Evolutionary conservation across 2,329 filamentous ascomycete species (phyloP), one percentile per base, ranked within the genome.

Genomic region (Gnomoniopsis smithogilvyi): DNA sequence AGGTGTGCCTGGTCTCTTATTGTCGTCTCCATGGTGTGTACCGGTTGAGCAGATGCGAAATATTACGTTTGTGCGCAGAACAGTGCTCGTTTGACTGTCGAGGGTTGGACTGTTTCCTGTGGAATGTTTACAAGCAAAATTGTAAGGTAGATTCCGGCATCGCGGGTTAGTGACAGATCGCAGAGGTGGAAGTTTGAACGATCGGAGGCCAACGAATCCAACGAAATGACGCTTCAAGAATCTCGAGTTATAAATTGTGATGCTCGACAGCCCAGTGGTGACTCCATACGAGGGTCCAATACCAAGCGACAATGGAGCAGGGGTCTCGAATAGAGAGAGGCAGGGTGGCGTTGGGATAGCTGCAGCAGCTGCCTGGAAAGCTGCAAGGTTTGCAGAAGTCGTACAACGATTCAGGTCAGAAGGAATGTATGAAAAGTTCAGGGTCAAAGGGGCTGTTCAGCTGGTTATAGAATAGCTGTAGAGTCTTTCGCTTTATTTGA

Each of bases 11-110:
- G 46, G n/a, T 56, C 51, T 4, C 66, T 60, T n/a, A 58, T 22
- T 19, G 61, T 51, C 26, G 63, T 47, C 12, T 66, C 66, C 41
- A 66, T 59, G 63, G 64, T 67, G 24, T 56, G 30, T 21, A 36
- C 19, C 14, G 38, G 26, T 26, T 38, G n/a, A 49, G 24, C 34
- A 22, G 15, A 30, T 47, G 52, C 36, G 43, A 14, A 7, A 19
- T 33, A 45, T 50, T 26, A 15, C 51, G 14, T 53, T 45, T 46
- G 30, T 11, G 34, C n/a, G 4, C 15, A 59, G 50, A 10, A 43
- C 15, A 52, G n/a, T 51, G 24, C 21, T 45, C 3, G 36, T 14
- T 48, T 21, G 34, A n/a, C 34, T 33, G 54, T 43, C 34, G 24
- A 17, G 22, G 49, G 47, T 6, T 56, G 36, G 30, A 33, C 10